Conservation (phyloP, 2,329 filamentous ascomycete species). For the Penicillium sp. region DNA sequence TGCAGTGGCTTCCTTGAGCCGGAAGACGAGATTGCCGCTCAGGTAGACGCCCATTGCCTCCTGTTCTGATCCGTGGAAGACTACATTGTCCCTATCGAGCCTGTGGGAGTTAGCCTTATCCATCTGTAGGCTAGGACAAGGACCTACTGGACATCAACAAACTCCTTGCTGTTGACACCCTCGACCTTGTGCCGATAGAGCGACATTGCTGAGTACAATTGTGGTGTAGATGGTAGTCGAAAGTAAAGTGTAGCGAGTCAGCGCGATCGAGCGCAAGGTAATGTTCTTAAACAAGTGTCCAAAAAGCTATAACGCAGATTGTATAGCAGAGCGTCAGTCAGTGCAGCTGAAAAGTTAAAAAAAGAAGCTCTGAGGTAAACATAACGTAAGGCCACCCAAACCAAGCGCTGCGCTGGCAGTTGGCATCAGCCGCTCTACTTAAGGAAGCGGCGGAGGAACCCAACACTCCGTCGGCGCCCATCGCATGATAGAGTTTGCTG, state of each 20-base stretch:
- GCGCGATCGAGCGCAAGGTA: background rate
- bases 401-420: background rate
- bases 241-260: background rate
- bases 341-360: background rate
- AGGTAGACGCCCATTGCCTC: conserved; percentile 7
- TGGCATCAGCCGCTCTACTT: background rate
- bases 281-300: background rate
- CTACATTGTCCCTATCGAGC: background rate
- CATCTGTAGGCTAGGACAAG: background rate
- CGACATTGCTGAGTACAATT: background rate
- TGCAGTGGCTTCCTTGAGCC: background rate
- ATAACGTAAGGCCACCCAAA: background rate
- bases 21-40: conserved; percentile 4
- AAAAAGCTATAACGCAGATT: too few species aligned
- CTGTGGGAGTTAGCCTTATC: background rate
- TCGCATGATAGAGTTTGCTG: background rate
- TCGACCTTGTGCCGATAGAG: background rate
- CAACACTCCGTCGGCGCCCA: background rate
- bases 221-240: background rate
- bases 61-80: conserved; percentile 3
- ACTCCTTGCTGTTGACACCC: background rate
- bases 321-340: too few species aligned
- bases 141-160: background rate
- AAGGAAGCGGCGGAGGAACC: background rate
- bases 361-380: background rate